Conservation (phyloP, 2,329 filamentous ascomycete species). For the Thermothelomyces thermophilus region DNA sequence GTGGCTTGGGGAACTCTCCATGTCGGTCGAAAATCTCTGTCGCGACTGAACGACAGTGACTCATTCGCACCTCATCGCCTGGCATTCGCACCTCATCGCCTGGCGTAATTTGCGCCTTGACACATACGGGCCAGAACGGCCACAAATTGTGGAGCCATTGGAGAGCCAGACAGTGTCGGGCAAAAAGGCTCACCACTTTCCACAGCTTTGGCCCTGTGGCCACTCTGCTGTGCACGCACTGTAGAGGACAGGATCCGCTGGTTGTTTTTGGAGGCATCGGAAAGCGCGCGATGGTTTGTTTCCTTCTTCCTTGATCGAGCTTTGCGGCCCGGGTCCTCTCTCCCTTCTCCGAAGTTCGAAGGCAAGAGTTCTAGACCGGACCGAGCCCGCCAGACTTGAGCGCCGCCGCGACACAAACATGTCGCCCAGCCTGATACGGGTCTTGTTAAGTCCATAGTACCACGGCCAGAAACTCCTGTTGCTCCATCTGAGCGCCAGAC, state of each 20-base stretch:
- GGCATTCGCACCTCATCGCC: conserved; percentile 7
- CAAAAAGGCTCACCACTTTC: too few species aligned
- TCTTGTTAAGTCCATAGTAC: too few species aligned
- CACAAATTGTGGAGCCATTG: neutral
- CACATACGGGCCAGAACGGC: conserved; percentile 5
- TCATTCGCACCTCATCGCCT: conserved; percentile 9
- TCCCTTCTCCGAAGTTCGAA: neutral
- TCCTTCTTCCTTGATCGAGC: too few species aligned
- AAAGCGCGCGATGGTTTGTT: too few species aligned
- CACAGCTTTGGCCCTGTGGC: neutral
- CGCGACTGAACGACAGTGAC: conserved; percentile 1
- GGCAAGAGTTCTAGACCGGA: neutral
- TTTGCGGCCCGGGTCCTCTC: neutral
- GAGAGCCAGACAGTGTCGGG: neutral
- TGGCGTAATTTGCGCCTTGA: conserved; percentile 5
- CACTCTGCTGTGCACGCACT: too few species aligned
- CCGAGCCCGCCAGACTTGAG: neutral
- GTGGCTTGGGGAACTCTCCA: neutral
- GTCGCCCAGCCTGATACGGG: too few species aligned
- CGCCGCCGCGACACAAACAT: too few species aligned
- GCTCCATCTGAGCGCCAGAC: neutral
- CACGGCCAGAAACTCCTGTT: too few species aligned
- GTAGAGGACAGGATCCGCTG: too few species aligned
- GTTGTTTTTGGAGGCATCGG: too few species aligned
- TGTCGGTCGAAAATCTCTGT: neutral